Evolutionary conservation across 768 basidiomycete genomes (phyloP).

Genomic region (Naganishia vishniacii): DNA sequence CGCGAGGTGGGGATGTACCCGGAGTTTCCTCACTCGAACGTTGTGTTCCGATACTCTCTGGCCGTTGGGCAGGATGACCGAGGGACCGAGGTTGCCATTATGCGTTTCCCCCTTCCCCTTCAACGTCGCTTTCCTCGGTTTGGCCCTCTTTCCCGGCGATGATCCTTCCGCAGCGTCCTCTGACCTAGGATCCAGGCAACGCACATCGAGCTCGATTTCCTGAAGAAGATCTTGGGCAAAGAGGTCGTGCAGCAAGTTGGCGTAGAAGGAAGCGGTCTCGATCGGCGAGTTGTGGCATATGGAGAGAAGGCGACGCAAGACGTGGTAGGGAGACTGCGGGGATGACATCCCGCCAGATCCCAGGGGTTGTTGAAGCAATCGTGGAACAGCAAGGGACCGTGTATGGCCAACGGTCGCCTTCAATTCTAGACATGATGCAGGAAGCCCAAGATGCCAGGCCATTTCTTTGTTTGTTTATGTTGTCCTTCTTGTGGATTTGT

Average conservation of each 20-base stretch:
- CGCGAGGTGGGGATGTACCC: slow-evolving; percentile 17
- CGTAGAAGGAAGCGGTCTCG: slow-evolving; percentile 25
- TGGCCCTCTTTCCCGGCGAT: neutral
- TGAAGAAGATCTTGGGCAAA: slow-evolving; percentile 21
- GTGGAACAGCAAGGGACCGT: neutral
- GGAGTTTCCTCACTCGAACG: neutral
- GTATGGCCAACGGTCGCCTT: too few relatives aligned
- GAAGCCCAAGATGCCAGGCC: too few relatives aligned
- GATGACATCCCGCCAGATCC: slow-evolving; percentile 9
- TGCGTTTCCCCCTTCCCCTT: slow-evolving; percentile 10
- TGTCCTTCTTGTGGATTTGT: too few relatives aligned
- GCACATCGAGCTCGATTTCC: slow-evolving; percentile 12
- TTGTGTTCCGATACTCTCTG: neutral
- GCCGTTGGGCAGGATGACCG: neutral
- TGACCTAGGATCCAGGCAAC: neutral
- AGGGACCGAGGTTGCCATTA: neutral
- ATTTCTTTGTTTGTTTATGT: too few relatives aligned
- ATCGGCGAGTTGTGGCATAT: slow-evolving; percentile 25
- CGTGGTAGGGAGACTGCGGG: slow-evolving; percentile 24
- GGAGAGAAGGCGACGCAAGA: slow-evolving; percentile 25
- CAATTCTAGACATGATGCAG: too few relatives aligned
- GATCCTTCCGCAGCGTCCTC: neutral
- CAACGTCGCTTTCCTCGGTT: neutral
- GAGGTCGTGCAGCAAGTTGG: slow-evolving; percentile 21
- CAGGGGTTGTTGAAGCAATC: neutral